Base-by-base conservation (phyloP, 257 asterid genomes). In the Solanum rostratum region DNA sequence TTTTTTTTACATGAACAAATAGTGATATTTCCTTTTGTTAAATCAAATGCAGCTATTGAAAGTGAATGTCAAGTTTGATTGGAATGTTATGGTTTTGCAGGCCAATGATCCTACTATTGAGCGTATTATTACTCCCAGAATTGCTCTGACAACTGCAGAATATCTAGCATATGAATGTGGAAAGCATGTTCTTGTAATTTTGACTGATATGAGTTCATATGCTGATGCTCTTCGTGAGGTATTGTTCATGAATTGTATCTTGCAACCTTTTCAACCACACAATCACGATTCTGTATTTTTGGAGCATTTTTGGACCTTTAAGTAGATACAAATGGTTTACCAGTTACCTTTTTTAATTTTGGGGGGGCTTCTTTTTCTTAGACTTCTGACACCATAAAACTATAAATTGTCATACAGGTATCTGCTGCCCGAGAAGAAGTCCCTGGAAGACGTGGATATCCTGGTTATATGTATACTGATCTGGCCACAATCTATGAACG, bases 191-290 rank as follows among this genome's bases (percentile, higher is more conserved):
- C 99, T 96, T 91, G 99, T 96, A 88, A 96, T 96, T 87, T 92
- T 96, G 92, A 96, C 99, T 80, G 99, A 96, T 89, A 96, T 96
- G 99, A 96, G 99, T 90, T 96, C 99, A 52, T 96, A 96, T 88
- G 99, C 99, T 83, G 99, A 96, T 91, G 99, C 99, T 83, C 99
- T 96, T 89, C 99, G 99, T 91, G 99, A 96, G 99, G 99, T 96
- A 92, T 87, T 86, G 68, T 43, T 74, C 54, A 45, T 66, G 52
- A 66, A 49, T 45, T 65, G 46, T 27, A 50, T 49, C 45, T 76
- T 49, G 82, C 62, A 76, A 33, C 70, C 37, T 55, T 57, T 37
- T 81, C 27, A 16, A 57, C 37, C 39, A 52, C 49, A 20, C 65
- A 37, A 52, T 63, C 46, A 81, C 19, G 45, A 63, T 83, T 45